These are phyloP conservation scores for Clitocybe nebularis DNA, from an alignment of 1,284 basidiomycete species.

Conservation along the genomic window DNA sequence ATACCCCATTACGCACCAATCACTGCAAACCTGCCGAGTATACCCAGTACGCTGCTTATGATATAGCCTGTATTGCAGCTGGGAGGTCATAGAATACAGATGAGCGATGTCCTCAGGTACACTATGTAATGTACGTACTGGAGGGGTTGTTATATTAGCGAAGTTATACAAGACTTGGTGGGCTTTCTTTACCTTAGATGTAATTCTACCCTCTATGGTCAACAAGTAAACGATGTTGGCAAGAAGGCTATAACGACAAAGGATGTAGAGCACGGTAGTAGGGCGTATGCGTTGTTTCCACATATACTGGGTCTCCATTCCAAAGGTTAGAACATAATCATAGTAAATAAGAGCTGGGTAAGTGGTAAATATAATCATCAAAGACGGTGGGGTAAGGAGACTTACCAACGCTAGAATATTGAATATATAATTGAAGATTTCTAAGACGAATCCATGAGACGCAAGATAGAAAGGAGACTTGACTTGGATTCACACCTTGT, in stretches of 20 bases:
- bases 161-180: too few relatives aligned
- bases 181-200: slow-evolving; percentile 11
- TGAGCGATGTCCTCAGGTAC: neutral
- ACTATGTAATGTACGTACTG: neutral
- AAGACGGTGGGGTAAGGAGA: neutral
- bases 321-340: slow-evolving; percentile 21
- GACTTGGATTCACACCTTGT: too few relatives aligned
- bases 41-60: slow-evolving; percentile 14
- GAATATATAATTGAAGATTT: slow-evolving; percentile 16
- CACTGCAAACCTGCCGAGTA: slow-evolving; percentile 19
- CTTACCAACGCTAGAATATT: slow-evolving; percentile 15
- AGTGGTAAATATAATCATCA: neutral
- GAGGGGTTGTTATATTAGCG: too few relatives aligned
- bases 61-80: slow-evolving; percentile 17
- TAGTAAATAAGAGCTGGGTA: slow-evolving; percentile 19
- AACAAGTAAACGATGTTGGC: slow-evolving; percentile 23
- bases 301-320: slow-evolving; percentile 20
- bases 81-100: neutral
- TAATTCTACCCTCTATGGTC: slow-evolving; percentile 17
- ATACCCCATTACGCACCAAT: slow-evolving; percentile 22
- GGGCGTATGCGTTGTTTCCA: slow-evolving; percentile 19
- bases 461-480: too few relatives aligned
- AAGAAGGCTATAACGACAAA: slow-evolving; percentile 22
- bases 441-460: too few relatives aligned
- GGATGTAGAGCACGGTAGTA: slow-evolving; percentile 20